phyloP scores from a whole-genome alignment of 1,139 yeast species.

The Geotrichum phurueaensis region DNA sequence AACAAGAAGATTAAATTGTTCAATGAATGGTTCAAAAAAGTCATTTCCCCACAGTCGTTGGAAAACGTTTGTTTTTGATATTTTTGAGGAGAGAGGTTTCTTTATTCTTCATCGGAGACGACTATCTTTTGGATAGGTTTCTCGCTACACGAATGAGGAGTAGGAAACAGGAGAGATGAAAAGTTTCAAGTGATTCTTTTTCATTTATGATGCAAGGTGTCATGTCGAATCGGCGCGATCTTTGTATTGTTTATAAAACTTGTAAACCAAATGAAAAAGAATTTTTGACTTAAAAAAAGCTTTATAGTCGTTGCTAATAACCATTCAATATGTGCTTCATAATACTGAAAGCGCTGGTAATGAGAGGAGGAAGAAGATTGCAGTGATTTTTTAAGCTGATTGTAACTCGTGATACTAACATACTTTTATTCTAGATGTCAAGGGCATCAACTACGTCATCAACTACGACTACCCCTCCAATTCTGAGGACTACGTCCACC shows the following conservation, averaged over 20 bases:
- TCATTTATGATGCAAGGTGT: neutral
- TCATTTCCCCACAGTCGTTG: slow-evolving; percentile 3
- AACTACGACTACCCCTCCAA: slow-evolving; percentile 98
- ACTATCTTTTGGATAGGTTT: neutral
- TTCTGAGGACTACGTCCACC: slow-evolving; percentile 94
- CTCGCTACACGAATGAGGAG: neutral
- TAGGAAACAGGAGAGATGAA: neutral
- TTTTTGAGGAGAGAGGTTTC: neutral
- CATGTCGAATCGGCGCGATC: neutral
- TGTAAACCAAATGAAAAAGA: neutral
- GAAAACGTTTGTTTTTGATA: neutral
- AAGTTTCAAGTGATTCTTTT: neutral
- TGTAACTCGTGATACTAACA: neutral
- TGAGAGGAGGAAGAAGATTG: neutral
- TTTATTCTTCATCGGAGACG: neutral
- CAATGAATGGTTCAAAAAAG: slow-evolving; percentile 3
- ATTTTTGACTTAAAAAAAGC: neutral
- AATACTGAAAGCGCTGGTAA: neutral
- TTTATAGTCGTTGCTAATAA: neutral
- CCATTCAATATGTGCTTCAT: neutral
- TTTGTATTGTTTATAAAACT: neutral
- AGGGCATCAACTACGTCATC: slow-evolving; percentile 88
- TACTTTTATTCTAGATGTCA: slow-evolving; percentile 59
- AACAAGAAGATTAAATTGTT: slow-evolving; percentile 5
- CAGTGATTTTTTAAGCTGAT: neutral